These are phyloP conservation scores for Tetracentron sinense DNA, from an alignment of 164 flowering plant genomes.

Conservation along the genomic window DNA sequence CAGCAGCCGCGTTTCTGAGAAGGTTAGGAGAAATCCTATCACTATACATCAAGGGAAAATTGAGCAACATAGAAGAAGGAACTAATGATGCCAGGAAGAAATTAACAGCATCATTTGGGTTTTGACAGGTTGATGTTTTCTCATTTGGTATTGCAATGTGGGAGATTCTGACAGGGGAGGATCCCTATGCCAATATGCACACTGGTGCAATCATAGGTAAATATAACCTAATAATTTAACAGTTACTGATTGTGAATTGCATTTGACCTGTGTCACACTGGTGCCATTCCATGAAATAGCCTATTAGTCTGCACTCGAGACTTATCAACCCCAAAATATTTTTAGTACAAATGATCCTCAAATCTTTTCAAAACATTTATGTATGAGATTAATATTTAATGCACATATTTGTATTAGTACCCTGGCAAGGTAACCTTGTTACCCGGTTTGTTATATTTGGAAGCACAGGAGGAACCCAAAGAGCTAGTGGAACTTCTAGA, in stretches of 20 bases:
- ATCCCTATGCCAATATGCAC: constrained; percentile 87
- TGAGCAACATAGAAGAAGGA: not conserved
- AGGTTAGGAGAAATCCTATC: constrained; percentile 35
- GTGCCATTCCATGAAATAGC: not conserved
- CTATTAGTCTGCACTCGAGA: not conserved
- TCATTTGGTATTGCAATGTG: constrained; percentile 89
- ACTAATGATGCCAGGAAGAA: not conserved
- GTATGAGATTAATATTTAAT: too few relatives aligned
- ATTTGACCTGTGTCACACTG: not conserved
- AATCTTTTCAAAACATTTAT: too few relatives aligned
- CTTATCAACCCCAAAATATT: too few relatives aligned
- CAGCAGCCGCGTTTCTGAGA: constrained; percentile 77
- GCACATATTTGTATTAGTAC: too few relatives aligned
- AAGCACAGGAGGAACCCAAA: too few relatives aligned
- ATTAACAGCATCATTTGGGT: not conserved
- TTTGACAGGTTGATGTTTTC: constrained; percentile 77
- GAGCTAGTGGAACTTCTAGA: too few relatives aligned
- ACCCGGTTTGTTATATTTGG: too few relatives aligned
- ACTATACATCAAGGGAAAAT: not conserved
- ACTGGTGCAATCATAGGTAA: constrained; percentile 90
- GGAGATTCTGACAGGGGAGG: constrained; percentile 89
- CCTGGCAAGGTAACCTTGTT: too few relatives aligned
- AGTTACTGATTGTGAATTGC: not conserved
- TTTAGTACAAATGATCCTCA: too few relatives aligned
- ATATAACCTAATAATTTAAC: constrained; percentile 9